These are phyloP conservation scores for Alternaria panax DNA, from an alignment of 2,329 filamentous ascomycete species.

Conservation along the genomic window DNA sequence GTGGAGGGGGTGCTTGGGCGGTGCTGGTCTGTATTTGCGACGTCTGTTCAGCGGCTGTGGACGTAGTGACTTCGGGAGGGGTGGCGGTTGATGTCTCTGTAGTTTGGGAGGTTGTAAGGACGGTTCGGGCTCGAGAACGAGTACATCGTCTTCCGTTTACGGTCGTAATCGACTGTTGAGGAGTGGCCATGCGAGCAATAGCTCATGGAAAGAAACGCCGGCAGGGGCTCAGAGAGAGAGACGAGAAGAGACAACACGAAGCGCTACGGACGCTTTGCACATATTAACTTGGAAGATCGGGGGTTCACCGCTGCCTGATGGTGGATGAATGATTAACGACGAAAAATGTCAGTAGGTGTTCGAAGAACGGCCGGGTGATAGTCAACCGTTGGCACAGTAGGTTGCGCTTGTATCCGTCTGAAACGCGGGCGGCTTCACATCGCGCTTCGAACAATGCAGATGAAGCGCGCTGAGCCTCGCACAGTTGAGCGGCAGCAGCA, in stretches of 20 bases:
- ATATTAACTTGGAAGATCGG: conserved; percentile 46
- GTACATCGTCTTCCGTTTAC: conserved; percentile 51
- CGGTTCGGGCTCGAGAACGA: conserved; percentile 46
- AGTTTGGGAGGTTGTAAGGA: conserved; percentile 32
- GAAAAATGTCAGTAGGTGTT: conserved; percentile 34
- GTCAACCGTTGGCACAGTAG: conserved; percentile 47
- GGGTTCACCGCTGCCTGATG: conserved; percentile 33
- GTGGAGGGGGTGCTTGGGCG: conserved; percentile 22
- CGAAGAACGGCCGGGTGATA: conserved; percentile 37
- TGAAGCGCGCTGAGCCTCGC: conserved; percentile 49
- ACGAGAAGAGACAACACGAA: conserved; percentile 38
- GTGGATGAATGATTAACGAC: conserved; percentile 33
- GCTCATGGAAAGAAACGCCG: conserved; percentile 44
- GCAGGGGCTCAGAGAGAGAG: conserved; percentile 39
- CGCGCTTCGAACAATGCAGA: conserved; percentile 47
- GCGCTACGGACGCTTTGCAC: conserved; percentile 45
- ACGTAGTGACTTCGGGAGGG: conserved; percentile 29
- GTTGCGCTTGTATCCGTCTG: conserved; percentile 43
- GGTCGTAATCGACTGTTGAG: conserved; percentile 47
- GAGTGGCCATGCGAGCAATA: conserved; percentile 49
- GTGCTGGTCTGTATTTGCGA: conserved; percentile 34
- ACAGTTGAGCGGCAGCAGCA: conserved; percentile 29
- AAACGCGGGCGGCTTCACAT: conserved; percentile 48
- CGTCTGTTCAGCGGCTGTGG: conserved; percentile 29
- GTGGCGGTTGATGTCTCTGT: conserved; percentile 24